A percentile compares a stretch with the other conserved stretches of the same genome.
Evolutionary conservation across 2,329 filamentous ascomycete genomes (phyloP).

Genomic region (Xylaria polymorpha): DNA sequence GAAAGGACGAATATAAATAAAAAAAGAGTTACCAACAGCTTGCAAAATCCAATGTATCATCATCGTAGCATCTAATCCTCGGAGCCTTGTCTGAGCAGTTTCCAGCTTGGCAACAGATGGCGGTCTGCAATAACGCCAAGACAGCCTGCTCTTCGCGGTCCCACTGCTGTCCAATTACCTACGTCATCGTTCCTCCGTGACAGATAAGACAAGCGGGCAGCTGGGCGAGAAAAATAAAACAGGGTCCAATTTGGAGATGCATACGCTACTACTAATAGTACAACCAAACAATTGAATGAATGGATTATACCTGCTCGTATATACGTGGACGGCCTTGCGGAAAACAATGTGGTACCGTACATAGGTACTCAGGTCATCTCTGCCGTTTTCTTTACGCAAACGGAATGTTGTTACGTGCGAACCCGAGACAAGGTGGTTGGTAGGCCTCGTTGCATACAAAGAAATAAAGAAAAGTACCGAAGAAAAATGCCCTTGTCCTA

Average conservation of each 20-base stretch:
- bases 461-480: background rate
- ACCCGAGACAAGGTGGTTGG: background rate
- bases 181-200: background rate
- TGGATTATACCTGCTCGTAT: background rate
- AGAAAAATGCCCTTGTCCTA: background rate
- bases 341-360: background rate
- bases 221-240: slow-evolving; percentile 1
- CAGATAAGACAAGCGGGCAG: background rate
- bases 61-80: slow-evolving; percentile 4
- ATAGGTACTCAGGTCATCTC: background rate
- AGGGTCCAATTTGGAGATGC: slow-evolving; percentile 20
- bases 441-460: background rate
- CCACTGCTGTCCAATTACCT: slow-evolving; percentile 21
- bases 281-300: background rate
- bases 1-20: slow-evolving; percentile 5
- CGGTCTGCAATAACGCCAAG: slow-evolving; percentile 27
- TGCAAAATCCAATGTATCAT: background rate
- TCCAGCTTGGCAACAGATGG: slow-evolving; percentile 7
- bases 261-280: background rate
- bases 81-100: slow-evolving; percentile 11
- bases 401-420: background rate
- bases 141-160: slow-evolving; percentile 22
- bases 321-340: slow-evolving; percentile 2
- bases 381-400: background rate
- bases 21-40: background rate